Evolutionary conservation across 176 grass and related monocot genomes (phyloP).

Genomic region (Carex parvula): DNA sequence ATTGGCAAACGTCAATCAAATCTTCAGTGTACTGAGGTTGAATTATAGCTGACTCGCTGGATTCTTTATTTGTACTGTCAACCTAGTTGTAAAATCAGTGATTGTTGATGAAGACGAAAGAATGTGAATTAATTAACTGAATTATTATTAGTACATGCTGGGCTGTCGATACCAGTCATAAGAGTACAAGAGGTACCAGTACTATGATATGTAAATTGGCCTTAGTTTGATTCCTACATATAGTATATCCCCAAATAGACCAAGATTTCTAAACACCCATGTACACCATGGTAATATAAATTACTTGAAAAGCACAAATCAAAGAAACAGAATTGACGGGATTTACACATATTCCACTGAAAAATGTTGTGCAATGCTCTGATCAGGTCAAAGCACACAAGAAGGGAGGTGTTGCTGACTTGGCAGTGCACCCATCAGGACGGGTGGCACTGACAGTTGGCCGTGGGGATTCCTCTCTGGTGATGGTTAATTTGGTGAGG

Average conservation of each 20-base stretch:
- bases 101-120: not conserved
- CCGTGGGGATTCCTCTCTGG: constrained; percentile 39
- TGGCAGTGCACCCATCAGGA: constrained; percentile 68
- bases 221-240: not conserved
- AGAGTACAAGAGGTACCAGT: not conserved
- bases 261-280: not conserved
- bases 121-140: not conserved
- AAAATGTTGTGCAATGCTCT: not conserved
- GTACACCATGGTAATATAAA: not conserved
- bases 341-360: not conserved
- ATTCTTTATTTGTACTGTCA: not conserved
- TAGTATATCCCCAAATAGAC: not conserved
- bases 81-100: not conserved
- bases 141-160: not conserved
- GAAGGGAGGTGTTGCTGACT: constrained; percentile 29
- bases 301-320: not conserved
- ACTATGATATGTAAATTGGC: not conserved
- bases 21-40: not conserved
- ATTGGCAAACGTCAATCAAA: not conserved
- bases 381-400: constrained; percentile 27
- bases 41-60: not conserved
- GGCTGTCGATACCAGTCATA: not conserved
- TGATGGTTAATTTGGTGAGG: constrained; percentile 75
- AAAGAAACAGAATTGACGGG: not conserved
- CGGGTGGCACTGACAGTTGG: constrained; percentile 66